A percentile compares a stretch with the other conserved stretches of the same genome.
phyloP scores from a whole-genome alignment of 164 flowering plant species.

The Vitis cinerea region DNA sequence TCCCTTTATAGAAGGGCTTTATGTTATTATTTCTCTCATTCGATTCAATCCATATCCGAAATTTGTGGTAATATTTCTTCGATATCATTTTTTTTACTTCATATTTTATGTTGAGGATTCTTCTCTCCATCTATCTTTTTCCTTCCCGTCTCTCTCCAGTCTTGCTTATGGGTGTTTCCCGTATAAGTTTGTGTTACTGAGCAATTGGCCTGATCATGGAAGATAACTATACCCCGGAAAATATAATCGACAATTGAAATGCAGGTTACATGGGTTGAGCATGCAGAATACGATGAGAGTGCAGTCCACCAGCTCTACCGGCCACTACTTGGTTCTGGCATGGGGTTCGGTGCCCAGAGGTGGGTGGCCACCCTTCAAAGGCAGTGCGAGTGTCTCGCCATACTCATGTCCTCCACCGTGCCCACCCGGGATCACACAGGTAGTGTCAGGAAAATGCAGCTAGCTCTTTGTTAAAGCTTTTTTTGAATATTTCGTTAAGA shows the following conservation, averaged over 20 bases:
- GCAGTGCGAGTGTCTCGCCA: constrained; percentile 90
- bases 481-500: no score
- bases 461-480: no score
- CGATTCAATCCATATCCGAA: constrained; percentile 22
- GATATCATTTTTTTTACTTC: neutral
- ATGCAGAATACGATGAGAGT: constrained; percentile 85
- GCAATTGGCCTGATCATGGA: no score
- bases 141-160: no score
- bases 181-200: no score
- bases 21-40: constrained; percentile 11
- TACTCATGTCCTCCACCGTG: constrained; percentile 76
- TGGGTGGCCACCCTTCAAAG: constrained; percentile 94
- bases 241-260: neutral
- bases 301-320: constrained; percentile 77
- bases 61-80: constrained; percentile 12
- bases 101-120: neutral
- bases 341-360: constrained; percentile 93
- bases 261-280: constrained; percentile 99
- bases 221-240: no score
- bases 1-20: neutral
- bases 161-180: no score
- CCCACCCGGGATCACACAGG: constrained; percentile 62
- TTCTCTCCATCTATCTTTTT: no score
- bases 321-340: constrained; percentile 67
- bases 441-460: constrained; percentile 9